phyloP scores from a whole-genome alignment of 164 flowering plant species.

The Chimonanthus praecox region DNA sequence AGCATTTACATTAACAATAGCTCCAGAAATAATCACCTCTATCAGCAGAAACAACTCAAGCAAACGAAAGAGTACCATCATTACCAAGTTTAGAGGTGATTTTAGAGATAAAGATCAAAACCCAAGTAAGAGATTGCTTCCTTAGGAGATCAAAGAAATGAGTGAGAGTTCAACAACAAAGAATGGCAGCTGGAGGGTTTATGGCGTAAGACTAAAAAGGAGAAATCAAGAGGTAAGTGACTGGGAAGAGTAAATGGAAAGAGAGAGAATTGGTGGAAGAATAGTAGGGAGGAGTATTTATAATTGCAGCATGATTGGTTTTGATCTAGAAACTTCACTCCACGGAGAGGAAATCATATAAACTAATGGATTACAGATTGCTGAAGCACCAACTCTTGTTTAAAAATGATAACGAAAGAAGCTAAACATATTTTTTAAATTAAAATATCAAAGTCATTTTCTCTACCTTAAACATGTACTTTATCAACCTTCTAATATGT shows the following conservation, averaged over 20 bases:
- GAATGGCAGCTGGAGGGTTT: neutral
- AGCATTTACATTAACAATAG: conserved; percentile 30
- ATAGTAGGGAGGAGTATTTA: neutral
- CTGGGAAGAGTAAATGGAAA: neutral
- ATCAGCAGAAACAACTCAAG: conserved; percentile 17
- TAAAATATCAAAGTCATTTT: neutral
- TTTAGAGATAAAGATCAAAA: neutral
- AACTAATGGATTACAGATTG: neutral
- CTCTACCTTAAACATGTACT: neutral
- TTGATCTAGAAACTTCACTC: neutral
- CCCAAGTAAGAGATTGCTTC: neutral
- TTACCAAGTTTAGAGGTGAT: neutral
- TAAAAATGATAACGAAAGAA: neutral
- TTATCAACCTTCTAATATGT: no score
- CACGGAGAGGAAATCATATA: neutral
- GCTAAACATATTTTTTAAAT: neutral
- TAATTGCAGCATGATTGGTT: neutral
- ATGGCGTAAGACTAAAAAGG: no score
- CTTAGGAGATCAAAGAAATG: neutral
- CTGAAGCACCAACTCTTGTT: neutral
- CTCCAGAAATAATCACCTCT: conserved; percentile 17
- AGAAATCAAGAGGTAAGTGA: neutral
- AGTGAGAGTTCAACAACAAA: neutral
- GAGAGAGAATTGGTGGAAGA: neutral
- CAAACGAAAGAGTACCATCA: conserved; percentile 12